Evolutionary conservation across 345 rosid species (phyloP).

Genomic region (Salix caprea): DNA sequence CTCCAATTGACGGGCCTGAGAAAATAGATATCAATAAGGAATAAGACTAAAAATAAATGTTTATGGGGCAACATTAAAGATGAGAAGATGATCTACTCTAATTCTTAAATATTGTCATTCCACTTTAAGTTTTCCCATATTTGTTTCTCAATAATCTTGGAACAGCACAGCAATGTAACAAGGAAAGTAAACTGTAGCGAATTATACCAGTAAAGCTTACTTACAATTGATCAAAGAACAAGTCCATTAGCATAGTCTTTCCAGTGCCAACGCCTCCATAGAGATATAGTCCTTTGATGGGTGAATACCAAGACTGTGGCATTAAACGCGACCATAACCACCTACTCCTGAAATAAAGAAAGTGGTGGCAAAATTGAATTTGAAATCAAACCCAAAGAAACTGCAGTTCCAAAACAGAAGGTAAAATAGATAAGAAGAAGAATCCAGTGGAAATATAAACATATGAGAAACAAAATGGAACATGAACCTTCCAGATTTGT

Average conservation of each 20-base stretch:
- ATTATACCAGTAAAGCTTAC: conserved; percentile 19
- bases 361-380: background rate
- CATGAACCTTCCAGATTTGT: conserved; percentile 63
- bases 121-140: background rate
- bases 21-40: conserved; percentile 7
- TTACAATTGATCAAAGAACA: conserved; percentile 81
- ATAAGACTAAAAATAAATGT: background rate
- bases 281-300: conserved; percentile 86
- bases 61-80: conserved; percentile 1
- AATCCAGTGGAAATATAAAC: background rate
- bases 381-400: background rate
- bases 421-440: background rate
- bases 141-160: background rate
- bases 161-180: background rate
- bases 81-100: background rate
- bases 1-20: conserved; percentile 89
- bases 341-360: conserved; percentile 57
- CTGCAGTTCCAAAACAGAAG: background rate
- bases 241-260: conserved; percentile 98
- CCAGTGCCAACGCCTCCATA: conserved; percentile 99
- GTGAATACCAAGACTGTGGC: conserved; percentile 69
- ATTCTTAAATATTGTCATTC: background rate
- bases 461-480: background rate
- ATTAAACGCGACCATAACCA: conserved; percentile 93
- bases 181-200: background rate